Percentiles rank a stretch among this genome's conserved stretches.
Conservation (phyloP, 2,329 filamentous ascomycete genomes). For the Fusarium sp. region DNA sequence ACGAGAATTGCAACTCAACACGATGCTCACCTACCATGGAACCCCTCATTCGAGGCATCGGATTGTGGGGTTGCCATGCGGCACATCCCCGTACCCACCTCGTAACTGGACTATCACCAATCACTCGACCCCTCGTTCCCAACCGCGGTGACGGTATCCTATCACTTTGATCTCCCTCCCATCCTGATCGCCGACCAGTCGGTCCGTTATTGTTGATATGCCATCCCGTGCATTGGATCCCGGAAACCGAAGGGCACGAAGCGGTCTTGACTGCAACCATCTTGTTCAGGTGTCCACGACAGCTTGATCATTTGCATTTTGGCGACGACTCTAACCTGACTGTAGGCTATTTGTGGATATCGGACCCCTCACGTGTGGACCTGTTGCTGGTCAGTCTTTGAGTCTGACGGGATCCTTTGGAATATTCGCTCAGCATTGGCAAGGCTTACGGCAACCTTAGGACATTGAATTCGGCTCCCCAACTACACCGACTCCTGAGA, state of each 20-base stretch:
- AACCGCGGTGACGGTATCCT: constrained; percentile 51
- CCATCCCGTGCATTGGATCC: constrained; percentile 13
- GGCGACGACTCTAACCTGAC: neutral
- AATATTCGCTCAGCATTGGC: constrained; percentile 7
- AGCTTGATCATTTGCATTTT: constrained; percentile 11
- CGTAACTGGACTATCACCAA: constrained; percentile 41
- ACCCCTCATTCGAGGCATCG: constrained; percentile 38
- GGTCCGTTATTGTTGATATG: constrained; percentile 47
- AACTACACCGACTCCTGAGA: constrained; percentile 2
- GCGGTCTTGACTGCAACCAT: constrained; percentile 9
- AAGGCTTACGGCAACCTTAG: constrained; percentile 4
- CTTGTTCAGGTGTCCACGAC: constrained; percentile 4
- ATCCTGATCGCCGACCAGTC: constrained; percentile 44
- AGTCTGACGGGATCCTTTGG: constrained; percentile 1
- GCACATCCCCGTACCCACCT: constrained; percentile 42
- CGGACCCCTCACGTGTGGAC: constrained; percentile 7
- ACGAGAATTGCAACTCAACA: constrained; percentile 1
- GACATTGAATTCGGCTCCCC: constrained; percentile 7
- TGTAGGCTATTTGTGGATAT: constrained; percentile 5
- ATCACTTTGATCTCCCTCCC: constrained; percentile 45
- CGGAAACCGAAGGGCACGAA: constrained; percentile 4
- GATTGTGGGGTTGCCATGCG: constrained; percentile 50
- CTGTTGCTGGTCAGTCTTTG: neutral
- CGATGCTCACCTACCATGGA: constrained; percentile 18
- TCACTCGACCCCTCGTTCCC: constrained; percentile 40